phyloP scores from a whole-genome alignment of 257 asterid species.

The Nicotiana sylvestris region DNA sequence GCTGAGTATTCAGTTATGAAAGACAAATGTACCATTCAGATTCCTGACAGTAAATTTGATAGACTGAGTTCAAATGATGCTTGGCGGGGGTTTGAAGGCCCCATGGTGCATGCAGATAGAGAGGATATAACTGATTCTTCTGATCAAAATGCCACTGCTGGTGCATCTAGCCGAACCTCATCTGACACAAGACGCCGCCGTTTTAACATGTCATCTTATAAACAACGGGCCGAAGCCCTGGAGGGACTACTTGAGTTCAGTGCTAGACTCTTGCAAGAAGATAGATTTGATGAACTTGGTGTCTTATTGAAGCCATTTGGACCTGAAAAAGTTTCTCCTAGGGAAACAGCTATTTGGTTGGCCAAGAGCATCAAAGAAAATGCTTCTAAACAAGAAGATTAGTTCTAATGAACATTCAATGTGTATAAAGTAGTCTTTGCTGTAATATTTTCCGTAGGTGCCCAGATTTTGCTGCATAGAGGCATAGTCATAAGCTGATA shows the following conservation, averaged over 20 bases:
- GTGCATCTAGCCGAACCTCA: constrained; percentile 82
- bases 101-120: constrained; percentile 27
- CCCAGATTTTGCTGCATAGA: constrained; percentile 28
- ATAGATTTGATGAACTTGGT: constrained; percentile 79
- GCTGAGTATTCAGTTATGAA: constrained; percentile 68
- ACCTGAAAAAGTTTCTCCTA: constrained; percentile 80
- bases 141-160: constrained; percentile 87
- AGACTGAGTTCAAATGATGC: constrained; percentile 41
- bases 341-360: constrained; percentile 96
- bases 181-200: constrained; percentile 64
- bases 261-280: constrained; percentile 71
- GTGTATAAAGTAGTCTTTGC: constrained; percentile 18
- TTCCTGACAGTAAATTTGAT: constrained; percentile 44
- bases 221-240: constrained; percentile 84
- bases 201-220: constrained; percentile 73
- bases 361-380: constrained; percentile 83
- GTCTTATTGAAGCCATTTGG: constrained; percentile 82
- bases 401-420: constrained; percentile 3
- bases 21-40: constrained; percentile 66
- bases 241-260: constrained; percentile 92
- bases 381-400: constrained; percentile 45
- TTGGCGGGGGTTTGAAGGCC: constrained; percentile 51
- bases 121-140: constrained; percentile 65
- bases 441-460: constrained; percentile 18
- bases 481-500: constrained; percentile 26